Conservation (phyloP, 805 yeast genomes). For the Saccharomyces cerevisiae region DNA sequence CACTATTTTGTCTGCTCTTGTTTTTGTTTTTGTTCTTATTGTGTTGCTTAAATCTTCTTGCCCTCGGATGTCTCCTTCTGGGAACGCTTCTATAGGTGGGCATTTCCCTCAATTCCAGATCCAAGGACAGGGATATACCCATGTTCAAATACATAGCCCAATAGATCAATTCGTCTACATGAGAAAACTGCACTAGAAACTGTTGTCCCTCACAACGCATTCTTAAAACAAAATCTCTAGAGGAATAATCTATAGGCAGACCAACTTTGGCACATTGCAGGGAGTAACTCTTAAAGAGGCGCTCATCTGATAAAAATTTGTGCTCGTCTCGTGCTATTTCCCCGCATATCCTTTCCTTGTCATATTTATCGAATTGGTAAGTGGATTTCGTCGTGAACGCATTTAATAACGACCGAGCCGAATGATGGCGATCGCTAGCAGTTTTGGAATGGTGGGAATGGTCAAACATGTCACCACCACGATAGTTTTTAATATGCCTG, state of each 20-base stretch:
- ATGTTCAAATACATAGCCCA: slow-evolving; percentile 70
- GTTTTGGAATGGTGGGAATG: slow-evolving; percentile 3
- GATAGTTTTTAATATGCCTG: slow-evolving; percentile 23
- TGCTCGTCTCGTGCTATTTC: slow-evolving; percentile 13
- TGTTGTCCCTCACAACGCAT: slow-evolving; percentile 80
- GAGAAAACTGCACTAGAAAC: slow-evolving; percentile 55
- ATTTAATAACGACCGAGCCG: slow-evolving; percentile 7
- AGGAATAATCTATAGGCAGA: slow-evolving; percentile 74
- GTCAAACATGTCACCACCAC: slow-evolving; percentile 21
- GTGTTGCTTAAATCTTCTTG: slow-evolving; percentile 13
- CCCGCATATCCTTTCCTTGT: slow-evolving; percentile 20
- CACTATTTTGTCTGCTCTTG: neutral
- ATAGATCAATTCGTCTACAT: slow-evolving; percentile 57
- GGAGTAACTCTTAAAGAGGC: slow-evolving; percentile 57
- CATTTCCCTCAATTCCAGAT: slow-evolving; percentile 57
- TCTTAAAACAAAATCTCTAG: slow-evolving; percentile 59
- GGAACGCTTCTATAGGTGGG: slow-evolving; percentile 81
- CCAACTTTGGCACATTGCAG: slow-evolving; percentile 82
- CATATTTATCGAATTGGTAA: slow-evolving; percentile 22
- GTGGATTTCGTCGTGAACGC: slow-evolving; percentile 13
- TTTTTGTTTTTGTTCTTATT: slow-evolving; percentile 1
- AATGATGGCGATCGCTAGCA: slow-evolving; percentile 1
- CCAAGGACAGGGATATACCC: slow-evolving; percentile 76
- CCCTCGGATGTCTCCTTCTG: slow-evolving; percentile 49
- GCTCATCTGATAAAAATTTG: slow-evolving; percentile 27